Conservation (phyloP, 441 rosid species). For the Arabidopsis hybrid region DNA sequence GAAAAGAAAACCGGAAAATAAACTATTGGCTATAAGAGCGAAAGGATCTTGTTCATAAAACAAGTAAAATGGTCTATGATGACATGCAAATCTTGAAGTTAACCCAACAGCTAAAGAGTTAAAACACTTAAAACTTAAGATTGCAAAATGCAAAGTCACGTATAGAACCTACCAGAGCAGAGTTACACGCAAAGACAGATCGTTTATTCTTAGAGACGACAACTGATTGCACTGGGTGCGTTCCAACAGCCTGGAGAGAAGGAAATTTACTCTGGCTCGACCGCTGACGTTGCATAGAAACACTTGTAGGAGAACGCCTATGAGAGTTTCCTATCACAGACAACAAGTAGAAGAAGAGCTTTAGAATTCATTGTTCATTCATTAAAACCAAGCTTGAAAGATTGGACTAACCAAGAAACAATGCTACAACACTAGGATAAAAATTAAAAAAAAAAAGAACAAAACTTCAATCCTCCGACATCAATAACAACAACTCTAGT, state of each 20-base stretch:
- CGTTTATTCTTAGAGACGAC: slow-evolving; percentile 36
- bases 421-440: no score
- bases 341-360: slow-evolving; percentile 13
- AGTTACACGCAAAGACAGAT: slow-evolving; percentile 48
- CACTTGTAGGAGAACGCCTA: slow-evolving; percentile 25
- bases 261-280: slow-evolving; percentile 22
- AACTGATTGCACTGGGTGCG: slow-evolving; percentile 37
- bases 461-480: not conserved
- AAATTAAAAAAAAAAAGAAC: no score
- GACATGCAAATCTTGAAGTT: not conserved
- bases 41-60: slow-evolving; percentile 8
- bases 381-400: slow-evolving; percentile 17
- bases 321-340: slow-evolving; percentile 27
- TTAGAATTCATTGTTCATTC: slow-evolving; percentile 12
- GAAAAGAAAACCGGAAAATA: not conserved
- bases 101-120: not conserved
- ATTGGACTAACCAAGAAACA: not conserved
- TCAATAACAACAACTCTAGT: slow-evolving; percentile 3
- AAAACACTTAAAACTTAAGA: not conserved
- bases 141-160: not conserved
- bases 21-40: not conserved
- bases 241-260: slow-evolving; percentile 40
- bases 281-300: slow-evolving; percentile 32
- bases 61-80: not conserved
- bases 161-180: slow-evolving; percentile 54